Conservation (phyloP, 306 rosid genomes). For the Betula pendula region DNA sequence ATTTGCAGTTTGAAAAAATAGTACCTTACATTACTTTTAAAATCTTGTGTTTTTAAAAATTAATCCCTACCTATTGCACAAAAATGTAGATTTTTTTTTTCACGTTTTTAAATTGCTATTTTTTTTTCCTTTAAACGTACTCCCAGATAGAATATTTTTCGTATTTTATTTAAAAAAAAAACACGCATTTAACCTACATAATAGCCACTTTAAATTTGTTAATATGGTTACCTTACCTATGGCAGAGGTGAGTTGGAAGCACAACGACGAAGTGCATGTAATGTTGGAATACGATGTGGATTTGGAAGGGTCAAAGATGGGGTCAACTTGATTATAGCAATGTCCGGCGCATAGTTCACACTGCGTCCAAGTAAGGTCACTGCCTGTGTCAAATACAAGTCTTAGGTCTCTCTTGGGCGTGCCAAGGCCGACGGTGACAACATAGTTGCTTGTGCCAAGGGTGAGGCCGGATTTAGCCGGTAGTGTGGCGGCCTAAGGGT, state of each 20-base stretch:
- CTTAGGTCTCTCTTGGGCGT: slow-evolving; percentile 54
- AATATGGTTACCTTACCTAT: slow-evolving; percentile 36
- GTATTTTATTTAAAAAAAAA: too few relatives aligned
- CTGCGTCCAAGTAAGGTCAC: slow-evolving; percentile 83
- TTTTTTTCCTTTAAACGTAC: too few relatives aligned
- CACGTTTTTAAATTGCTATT: too few relatives aligned
- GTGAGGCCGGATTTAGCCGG: slow-evolving; percentile 59
- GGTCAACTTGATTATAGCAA: slow-evolving; percentile 61
- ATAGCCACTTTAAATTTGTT: too few relatives aligned
- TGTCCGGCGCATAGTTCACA: slow-evolving; percentile 53
- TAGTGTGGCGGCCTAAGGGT: slow-evolving; percentile 19
- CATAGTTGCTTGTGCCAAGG: slow-evolving; percentile 56
- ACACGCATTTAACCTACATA: too few relatives aligned
- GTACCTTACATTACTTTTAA: too few relatives aligned
- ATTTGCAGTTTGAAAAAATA: too few relatives aligned
- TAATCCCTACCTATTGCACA: too few relatives aligned
- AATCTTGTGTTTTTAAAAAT: too few relatives aligned
- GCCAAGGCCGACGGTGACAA: slow-evolving; percentile 64
- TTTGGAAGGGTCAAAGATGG: slow-evolving; percentile 43
- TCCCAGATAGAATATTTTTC: too few relatives aligned
- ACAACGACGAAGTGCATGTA: slow-evolving; percentile 40
- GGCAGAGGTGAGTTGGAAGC: slow-evolving; percentile 52
- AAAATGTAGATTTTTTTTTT: too few relatives aligned
- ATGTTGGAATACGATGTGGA: slow-evolving; percentile 50
- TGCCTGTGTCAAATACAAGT: slow-evolving; percentile 64